Evolutionary conservation across 73 alveolate genomes (phyloP), one percentile per base, ranked within the genome.

Genomic region (Paraurostyla sp.): DNA sequence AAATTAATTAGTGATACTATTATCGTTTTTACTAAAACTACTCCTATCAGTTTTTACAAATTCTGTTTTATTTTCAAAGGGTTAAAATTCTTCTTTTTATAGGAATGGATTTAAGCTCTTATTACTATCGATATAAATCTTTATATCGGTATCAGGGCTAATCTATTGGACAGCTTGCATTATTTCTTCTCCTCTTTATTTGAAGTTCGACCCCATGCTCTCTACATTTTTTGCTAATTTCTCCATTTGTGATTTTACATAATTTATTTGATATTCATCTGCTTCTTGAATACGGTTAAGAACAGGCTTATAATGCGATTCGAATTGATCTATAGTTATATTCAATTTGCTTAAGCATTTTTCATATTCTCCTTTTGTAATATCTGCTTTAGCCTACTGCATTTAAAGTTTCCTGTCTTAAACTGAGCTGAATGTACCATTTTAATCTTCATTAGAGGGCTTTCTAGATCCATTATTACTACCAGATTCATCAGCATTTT

Each of bases 71-170:
- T 41, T n/a, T 23, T 81, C 91, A 59, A 20, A 81, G 15, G 52
- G 33, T 38, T 56, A 20, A 42, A 57, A 81, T 25, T 81, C 82
- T 30, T 81, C 91, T 46, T 81, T 81, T 33, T 56, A 22, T 54
- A 58, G 0, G 52, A 35, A 81, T 27, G 57, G 58, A 32, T 81
- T 81, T 7, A 49, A 4, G 49, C 81, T 51, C 42, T 59, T 52
- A 59, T 91, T 54, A 38, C 50, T 71, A 27, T 91, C 90, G 13
- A 83, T 78, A 71, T 83, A 91, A 2, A 83, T 91, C 76, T 65
- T 76, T 4, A 91, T 20, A 43, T 91, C 95, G n/a, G 95, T 83
- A 2, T 91, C 85, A 23, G 82, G 18, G 32, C 71, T 63, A 0
- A 91, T 59, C 83, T 56, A 29, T 23, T 87, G 45, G 11, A 83